A percentile compares a stretch with the other conserved stretches of the same genome.
Conservation (phyloP, 495 filamentous ascomycete species). For the Aspergillus sclerotiicarbonarius region DNA sequence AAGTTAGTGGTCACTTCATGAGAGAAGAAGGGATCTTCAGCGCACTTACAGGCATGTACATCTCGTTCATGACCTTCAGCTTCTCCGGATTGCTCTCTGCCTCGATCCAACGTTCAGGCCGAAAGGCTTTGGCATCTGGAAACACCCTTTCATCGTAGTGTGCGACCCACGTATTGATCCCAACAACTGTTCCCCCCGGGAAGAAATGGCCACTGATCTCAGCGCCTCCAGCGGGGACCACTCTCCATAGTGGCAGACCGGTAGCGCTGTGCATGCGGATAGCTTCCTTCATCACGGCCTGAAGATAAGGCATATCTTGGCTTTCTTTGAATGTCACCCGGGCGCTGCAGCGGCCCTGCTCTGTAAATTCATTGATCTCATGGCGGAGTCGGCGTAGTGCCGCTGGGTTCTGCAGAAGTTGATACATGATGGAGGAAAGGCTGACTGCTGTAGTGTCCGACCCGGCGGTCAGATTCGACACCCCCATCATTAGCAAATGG, state of each 20-base stretch:
- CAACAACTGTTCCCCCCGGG: slow-evolving; percentile 46
- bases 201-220: slow-evolving; percentile 36
- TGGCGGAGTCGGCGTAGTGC: slow-evolving; percentile 37
- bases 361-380: slow-evolving; percentile 43
- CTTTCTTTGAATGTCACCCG: slow-evolving; percentile 46
- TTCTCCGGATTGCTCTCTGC: slow-evolving; percentile 28
- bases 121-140: slow-evolving; percentile 33
- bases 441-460: slow-evolving; percentile 56
- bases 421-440: slow-evolving; percentile 49
- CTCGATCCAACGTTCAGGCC: slow-evolving; percentile 40
- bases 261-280: slow-evolving; percentile 40
- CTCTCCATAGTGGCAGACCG: slow-evolving; percentile 38
- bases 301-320: slow-evolving; percentile 48
- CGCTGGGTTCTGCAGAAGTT: slow-evolving; percentile 41
- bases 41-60: slow-evolving; percentile 40
- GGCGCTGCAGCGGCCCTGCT: slow-evolving; percentile 25
- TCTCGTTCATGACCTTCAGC: slow-evolving; percentile 40
- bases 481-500: slow-evolving; percentile 48
- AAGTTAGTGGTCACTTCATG: neutral
- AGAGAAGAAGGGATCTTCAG: neutral
- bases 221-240: slow-evolving; percentile 41
- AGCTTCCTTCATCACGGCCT: slow-evolving; percentile 48
- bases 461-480: slow-evolving; percentile 54
- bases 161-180: slow-evolving; percentile 53
- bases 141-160: slow-evolving; percentile 49